Evolutionary conservation across 139 green algal species (phyloP), one percentile per base, ranked within the genome.

Genomic region (Chlorokybus atmophyticus): DNA sequence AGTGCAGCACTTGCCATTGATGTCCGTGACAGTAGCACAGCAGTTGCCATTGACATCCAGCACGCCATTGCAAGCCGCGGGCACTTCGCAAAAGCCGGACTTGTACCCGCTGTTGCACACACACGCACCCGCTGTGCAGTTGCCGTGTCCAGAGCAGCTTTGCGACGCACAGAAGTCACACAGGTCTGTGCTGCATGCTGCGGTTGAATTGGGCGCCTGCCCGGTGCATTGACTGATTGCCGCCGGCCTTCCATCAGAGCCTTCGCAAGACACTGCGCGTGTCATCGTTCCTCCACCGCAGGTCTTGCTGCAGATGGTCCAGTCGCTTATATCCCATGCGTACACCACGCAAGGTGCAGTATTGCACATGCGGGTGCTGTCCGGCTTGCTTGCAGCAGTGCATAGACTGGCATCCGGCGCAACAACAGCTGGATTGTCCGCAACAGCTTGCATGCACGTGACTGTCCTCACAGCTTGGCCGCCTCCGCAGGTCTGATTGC

Each of bases 1-100:
- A 17, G 42, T 7, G 44, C 57, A 64, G 57, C 57, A 64, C 57
- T 44, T 5, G 55, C 55, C 55, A 10, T 26, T 28, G 38, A 24
- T 19, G 24, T 62, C 55, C 17, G 53, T n/a, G 4, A 28, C 38
- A 21, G 39, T 40, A 4, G 23, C 24, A 40, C 55, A 57, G 57
- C 57, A 64, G 28, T 8, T 8, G 4, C 57, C 57, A 10, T 10
- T 44, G 35, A 10, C 10, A 10, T 10, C 10, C 10, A 14, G 10
- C 35, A 21, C 35, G 35, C 35, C 35, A 14, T 44, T 14, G 35
- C 35, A 44, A n/a, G 6, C 38, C 21, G 38, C 24, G 21, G 4
- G 4, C 3, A 38, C 32, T 19, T 62, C 23, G 55, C 55, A 62
- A 17, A 38, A 32, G 4, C 21, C 10, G 38, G 39, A 39, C 14